Conservation (phyloP, 768 basidiomycete species). For the Lanmaoa rubissima region DNA sequence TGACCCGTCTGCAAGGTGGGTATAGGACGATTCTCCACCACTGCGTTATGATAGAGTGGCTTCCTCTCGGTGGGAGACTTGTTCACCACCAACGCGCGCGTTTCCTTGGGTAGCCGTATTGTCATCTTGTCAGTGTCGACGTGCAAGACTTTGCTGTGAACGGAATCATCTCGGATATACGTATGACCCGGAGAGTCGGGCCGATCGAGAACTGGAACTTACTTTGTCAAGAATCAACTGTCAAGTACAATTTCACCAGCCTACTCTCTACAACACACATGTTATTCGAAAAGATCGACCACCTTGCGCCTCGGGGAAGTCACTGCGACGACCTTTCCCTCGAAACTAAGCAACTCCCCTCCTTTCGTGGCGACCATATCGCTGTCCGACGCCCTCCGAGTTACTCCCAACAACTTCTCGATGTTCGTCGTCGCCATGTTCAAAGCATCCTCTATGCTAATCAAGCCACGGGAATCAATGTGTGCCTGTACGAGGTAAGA, state of each 20-base stretch:
- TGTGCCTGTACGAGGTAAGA: slow-evolving; percentile 25
- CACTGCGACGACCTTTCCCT: slow-evolving; percentile 45
- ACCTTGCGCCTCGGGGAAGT: slow-evolving; percentile 35
- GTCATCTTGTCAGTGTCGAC: neutral
- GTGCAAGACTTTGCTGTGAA: neutral
- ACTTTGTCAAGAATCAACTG: neutral
- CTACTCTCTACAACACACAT: neutral
- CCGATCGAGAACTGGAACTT: neutral
- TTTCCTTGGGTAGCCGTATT: slow-evolving; percentile 38
- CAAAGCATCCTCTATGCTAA: slow-evolving; percentile 39
- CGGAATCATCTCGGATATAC: neutral
- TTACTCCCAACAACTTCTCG: slow-evolving; percentile 42
- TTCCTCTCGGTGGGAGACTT: slow-evolving; percentile 38
- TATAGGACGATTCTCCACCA: slow-evolving; percentile 49
- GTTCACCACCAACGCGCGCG: slow-evolving; percentile 49
- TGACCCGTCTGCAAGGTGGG: slow-evolving; percentile 52
- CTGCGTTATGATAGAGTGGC: slow-evolving; percentile 56
- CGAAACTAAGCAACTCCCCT: slow-evolving; percentile 41
- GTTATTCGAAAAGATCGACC: slow-evolving; percentile 37
- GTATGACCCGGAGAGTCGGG: neutral
- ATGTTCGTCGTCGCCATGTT: slow-evolving; percentile 42
- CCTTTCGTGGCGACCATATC: slow-evolving; percentile 44
- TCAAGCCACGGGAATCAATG: slow-evolving; percentile 39
- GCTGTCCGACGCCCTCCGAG: slow-evolving; percentile 6
- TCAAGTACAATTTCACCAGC: neutral